Evolutionary conservation across 1,284 basidiomycete species (phyloP), one percentile per base, ranked within the genome.

Genomic region (Sanghuangporus baumii): DNA sequence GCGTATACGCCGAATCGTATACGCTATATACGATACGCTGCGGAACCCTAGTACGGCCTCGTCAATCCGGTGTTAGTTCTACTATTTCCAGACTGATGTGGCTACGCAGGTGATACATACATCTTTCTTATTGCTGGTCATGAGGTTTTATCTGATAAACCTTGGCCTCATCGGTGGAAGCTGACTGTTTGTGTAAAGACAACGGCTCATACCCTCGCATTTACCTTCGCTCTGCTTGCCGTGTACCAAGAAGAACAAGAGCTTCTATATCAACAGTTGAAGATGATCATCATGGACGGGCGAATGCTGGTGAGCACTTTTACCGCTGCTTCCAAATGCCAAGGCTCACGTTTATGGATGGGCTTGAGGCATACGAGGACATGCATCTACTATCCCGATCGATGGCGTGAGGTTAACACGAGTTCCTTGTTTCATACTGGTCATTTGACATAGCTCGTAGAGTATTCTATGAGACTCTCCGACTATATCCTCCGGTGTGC

Each of bases 161-260:
- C 34, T 37, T 46, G 9, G n/a, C 50, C n/a, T 34, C 4, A 16
- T 34, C 8, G 36, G 14, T n/a, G 52, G 12, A 14, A 36, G 37
- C 12, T 38, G 38, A 38, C 46, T 73, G 71, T 71, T 71, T 9
- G 74, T 71, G 0, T n/a, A 69, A 76, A 82, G 75, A 84, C 82
- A 0, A 76, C 79, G 2, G 80, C 80, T 0, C 79, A 84, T 69
- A 84, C 85, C 0, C 71, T 89, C 1, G 81, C 79, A 55, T 88
- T 83, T 64, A 73, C 81, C 1, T 78, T 88, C 59, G 85, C 78
- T 9, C 71, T 78, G 40, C 72, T 84, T 2, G 79, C 80, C 0
- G 67, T 82, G 18, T 78, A 88, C 69, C 84, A 79, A 2, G 81
- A 86, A 0, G 80, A 83, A 67, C 87, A 90, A 70, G 83, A 87